Percentiles rank a stretch among this genome's conserved stretches.
These are phyloP conservation scores for Xerocomus brunneocitrinus DNA, from an alignment of 768 basidiomycete species.

Conservation along the genomic window DNA sequence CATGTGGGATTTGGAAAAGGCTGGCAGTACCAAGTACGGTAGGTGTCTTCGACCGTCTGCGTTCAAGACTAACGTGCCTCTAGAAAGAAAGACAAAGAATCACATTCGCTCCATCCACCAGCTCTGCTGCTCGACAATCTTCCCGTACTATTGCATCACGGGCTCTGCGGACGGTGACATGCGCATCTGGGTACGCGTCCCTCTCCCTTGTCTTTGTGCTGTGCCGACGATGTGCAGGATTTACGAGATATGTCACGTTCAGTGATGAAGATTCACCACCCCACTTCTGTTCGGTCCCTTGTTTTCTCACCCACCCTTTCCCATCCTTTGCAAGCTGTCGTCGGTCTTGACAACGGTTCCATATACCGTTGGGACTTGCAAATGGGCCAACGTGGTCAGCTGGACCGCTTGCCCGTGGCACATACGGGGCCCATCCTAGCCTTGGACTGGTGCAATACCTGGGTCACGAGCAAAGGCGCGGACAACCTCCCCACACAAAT, in stretches of 20 bases:
- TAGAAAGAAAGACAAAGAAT: slow-evolving; percentile 63
- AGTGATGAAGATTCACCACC: slow-evolving; percentile 65
- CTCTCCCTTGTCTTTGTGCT: background rate
- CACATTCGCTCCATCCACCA: slow-evolving; percentile 71
- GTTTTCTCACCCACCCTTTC: slow-evolving; percentile 65
- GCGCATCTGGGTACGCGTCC: slow-evolving; percentile 65
- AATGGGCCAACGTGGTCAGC: slow-evolving; percentile 68
- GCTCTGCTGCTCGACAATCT: slow-evolving; percentile 61
- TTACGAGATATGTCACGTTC: slow-evolving; percentile 67
- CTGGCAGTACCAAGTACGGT: slow-evolving; percentile 69
- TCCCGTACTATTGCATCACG: slow-evolving; percentile 70
- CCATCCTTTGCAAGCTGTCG: slow-evolving; percentile 64
- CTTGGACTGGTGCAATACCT: slow-evolving; percentile 61
- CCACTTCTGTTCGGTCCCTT: slow-evolving; percentile 62
- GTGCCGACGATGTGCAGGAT: slow-evolving; percentile 43
- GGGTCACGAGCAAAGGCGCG: slow-evolving; percentile 13
- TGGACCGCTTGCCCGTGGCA: slow-evolving; percentile 70
- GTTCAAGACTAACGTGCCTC: slow-evolving; percentile 11
- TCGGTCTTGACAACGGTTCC: slow-evolving; percentile 65
- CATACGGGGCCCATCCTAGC: slow-evolving; percentile 69
- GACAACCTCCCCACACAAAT: slow-evolving; percentile 14
- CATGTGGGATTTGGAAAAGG: slow-evolving; percentile 75
- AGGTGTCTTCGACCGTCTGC: slow-evolving; percentile 17
- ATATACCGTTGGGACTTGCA: slow-evolving; percentile 78
- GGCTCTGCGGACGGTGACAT: slow-evolving; percentile 78